Percentiles rank a stretch among this genome's conserved stretches.
phyloP scores from a whole-genome alignment of 257 asterid genomes.

The Ilex asprella region DNA sequence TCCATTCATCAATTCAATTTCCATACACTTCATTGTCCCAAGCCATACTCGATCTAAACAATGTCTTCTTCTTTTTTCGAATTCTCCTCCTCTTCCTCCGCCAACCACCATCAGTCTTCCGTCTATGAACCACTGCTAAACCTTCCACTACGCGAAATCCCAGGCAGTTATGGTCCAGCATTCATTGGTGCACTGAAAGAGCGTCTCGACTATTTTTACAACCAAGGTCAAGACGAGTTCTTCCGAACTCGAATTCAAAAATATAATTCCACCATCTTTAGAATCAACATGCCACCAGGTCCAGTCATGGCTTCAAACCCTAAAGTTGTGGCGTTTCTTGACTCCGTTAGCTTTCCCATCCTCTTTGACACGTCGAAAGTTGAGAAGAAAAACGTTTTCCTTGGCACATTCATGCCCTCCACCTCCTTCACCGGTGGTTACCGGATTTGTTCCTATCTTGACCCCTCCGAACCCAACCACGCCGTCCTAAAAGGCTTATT shows the following conservation, averaged over 20 bases:
- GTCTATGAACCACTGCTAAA: not conserved
- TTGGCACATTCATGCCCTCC: conserved; percentile 81
- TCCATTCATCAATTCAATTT: too few species aligned
- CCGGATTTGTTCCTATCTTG: conserved; percentile 63
- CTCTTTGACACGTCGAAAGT: conserved; percentile 71
- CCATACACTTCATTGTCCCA: too few species aligned
- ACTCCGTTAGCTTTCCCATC: conserved; percentile 52
- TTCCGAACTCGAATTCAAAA: conserved; percentile 31
- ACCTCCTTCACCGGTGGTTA: conserved; percentile 57
- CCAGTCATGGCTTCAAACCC: conserved; percentile 41
- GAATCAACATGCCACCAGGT: conserved; percentile 48
- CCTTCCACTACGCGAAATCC: conserved; percentile 43
- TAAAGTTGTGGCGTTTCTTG: conserved; percentile 43
- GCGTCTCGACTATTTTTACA: conserved; percentile 37
- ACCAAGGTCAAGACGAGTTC: conserved; percentile 38
- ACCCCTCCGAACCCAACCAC: conserved; percentile 53
- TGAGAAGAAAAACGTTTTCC: conserved; percentile 59
- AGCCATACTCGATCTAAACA: too few species aligned
- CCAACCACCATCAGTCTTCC: not conserved
- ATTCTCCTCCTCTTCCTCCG: not conserved
- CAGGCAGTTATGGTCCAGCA: conserved; percentile 39
- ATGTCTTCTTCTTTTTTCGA: conserved; percentile 23
- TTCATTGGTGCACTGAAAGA: conserved; percentile 42
- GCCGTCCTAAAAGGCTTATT: conserved; percentile 35
- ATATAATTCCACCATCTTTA: conserved; percentile 43